Evolutionary conservation across 148 eudicot species (phyloP).

Genomic region (Rhododendron kiyosumense): DNA sequence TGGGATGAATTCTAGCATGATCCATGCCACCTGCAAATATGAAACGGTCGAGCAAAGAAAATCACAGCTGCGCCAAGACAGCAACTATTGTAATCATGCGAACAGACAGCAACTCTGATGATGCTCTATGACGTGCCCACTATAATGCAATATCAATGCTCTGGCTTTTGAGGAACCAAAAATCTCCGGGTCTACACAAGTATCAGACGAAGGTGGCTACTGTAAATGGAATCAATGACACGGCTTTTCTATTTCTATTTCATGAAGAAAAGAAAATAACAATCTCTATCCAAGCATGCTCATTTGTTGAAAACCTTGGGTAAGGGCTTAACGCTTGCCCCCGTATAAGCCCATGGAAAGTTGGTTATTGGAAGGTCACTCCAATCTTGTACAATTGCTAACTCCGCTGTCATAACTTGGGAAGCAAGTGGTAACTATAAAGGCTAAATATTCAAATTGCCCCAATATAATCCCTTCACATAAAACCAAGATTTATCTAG

Average conservation of each 20-base stretch:
- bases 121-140: background rate
- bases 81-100: background rate
- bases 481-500: background rate
- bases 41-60: constrained; percentile 1
- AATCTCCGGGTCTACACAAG: background rate
- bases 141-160: background rate
- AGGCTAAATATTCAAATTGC: background rate
- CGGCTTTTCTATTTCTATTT: background rate
- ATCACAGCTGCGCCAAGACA: background rate
- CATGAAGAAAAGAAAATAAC: background rate
- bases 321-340: background rate
- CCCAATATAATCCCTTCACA: background rate
- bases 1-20: constrained; percentile 94
- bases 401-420: background rate
- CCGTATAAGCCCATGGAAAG: background rate
- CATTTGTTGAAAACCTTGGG: background rate
- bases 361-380: background rate
- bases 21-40: constrained; percentile 81
- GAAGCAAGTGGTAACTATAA: background rate
- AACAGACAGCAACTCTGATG: background rate
- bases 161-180: background rate
- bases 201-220: background rate
- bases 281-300: background rate
- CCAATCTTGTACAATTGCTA: background rate
- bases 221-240: background rate